Percentiles rank a stretch among this genome's conserved stretches.
Conservation (phyloP, 768 basidiomycete genomes). For the Mycena vitilis region DNA sequence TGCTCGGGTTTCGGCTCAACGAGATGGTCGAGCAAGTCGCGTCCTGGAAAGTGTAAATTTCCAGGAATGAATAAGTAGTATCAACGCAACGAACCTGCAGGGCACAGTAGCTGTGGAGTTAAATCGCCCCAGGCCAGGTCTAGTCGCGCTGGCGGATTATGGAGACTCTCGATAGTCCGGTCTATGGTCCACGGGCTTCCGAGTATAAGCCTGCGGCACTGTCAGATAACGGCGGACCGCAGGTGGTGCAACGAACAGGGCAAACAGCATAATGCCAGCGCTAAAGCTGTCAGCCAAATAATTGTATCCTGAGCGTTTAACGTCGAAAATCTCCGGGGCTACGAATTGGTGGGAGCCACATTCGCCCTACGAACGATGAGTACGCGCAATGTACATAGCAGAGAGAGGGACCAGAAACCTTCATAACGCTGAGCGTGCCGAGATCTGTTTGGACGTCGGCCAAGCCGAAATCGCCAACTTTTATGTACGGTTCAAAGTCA, state of each 20-base stretch:
- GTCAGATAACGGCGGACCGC: not conserved
- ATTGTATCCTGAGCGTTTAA: conserved; percentile 30
- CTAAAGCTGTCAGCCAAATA: conserved; percentile 28
- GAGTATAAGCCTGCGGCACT: conserved; percentile 20
- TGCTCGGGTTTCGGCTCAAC: conserved; percentile 7
- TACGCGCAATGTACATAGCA: too few species aligned
- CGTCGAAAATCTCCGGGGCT: conserved; percentile 29
- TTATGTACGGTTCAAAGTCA: conserved; percentile 24
- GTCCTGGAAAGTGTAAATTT: conserved; percentile 2
- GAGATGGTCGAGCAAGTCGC: conserved; percentile 25
- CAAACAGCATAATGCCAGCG: conserved; percentile 28
- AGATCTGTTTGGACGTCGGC: not conserved
- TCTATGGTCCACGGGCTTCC: not conserved
- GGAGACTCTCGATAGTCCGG: not conserved
- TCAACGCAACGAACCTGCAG: conserved; percentile 16
- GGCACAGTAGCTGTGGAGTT: not conserved
- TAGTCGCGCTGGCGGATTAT: not conserved
- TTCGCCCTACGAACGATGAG: not conserved
- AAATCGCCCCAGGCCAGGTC: conserved; percentile 14
- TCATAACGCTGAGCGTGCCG: not conserved
- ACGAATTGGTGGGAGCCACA: conserved; percentile 18
- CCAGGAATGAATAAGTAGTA: not conserved
- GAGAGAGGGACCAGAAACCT: not conserved
- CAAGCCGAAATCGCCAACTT: conserved; percentile 32
- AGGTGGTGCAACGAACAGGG: conserved; percentile 10